Evolutionary conservation across 1,284 basidiomycete species (phyloP), one percentile per base, ranked within the genome.

Genomic region (Cutaneotrichosporon sp.): DNA sequence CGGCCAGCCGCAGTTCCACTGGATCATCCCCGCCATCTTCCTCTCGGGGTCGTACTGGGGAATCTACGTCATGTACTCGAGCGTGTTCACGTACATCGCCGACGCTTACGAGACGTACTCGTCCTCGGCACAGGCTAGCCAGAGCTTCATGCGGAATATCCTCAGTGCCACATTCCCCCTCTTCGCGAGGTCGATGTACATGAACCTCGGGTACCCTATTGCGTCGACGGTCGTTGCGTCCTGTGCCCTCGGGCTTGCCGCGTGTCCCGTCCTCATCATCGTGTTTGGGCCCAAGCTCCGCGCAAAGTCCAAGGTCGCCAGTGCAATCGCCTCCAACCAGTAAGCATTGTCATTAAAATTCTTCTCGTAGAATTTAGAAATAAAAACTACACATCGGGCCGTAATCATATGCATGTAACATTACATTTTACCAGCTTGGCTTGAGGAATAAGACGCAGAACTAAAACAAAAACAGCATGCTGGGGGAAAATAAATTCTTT

Each of bases 91-190:
- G 26, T 73, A 73, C 54, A 50, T 73, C 16, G 69, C 71, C 10
- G 71, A 73, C 56, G 71, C 71, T 16, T 73, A 73, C 49, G 71
- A 73, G 52, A 67, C 64, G 1, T 73, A 70, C 2, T 72, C 70
- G 5, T 75, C 72, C 0, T 74, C 70, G 3, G 75, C 70, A 0
- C 75, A 76, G 49, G 75, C 75, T 0, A 62, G 71, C 2, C 75
- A 76, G 39, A 62, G 55, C 24, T 67, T 76, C 32, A 60, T 66
- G 5, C 55, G 75, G 26, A 76, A 76, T 60, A 39, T 75, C 10
- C 52, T 66, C 22, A 58, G 61, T 5, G 66, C 63, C 5, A 32
- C 63, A 3, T 71, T 74, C 46, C 71, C 73, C 3, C 64, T 75
- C 24, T 75, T 75, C 46, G 66, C 60, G 1, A 39, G 56, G 27